Base-by-base conservation (phyloP, 495 filamentous ascomycete species). In the Daldinia caldariorum region DNA sequence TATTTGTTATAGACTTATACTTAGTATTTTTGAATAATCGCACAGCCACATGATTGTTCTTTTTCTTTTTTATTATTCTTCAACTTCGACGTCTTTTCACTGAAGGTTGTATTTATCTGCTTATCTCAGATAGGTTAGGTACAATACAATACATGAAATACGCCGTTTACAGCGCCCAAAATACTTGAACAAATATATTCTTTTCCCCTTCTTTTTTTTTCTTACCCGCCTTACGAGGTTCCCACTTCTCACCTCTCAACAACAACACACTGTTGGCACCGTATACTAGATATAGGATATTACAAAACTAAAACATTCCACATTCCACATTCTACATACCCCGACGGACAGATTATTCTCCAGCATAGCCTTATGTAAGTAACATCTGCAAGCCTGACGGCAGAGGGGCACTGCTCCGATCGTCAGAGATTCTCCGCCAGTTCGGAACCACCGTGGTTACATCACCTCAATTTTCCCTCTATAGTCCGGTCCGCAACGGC, bases 351-450 rank as follows among this genome's bases (percentile, higher is more conserved):
- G 49, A 29, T 41, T 18, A 0, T 18, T 26, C 32, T 66, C 62
- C 38, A 39, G 45, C 68, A 66, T 62, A 66, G 62, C 68, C 68
- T 66, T 66, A 66, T 51, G 62, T 70, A 62, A 66, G 62, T 66
- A 43, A 47, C 22, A 55, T 61, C 58, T 66, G 63, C 63, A 63
- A 31, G 68, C 37, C 37, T 71, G 68, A 71, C 67, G 29, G 58
- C 68, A 71, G 61, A 16, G 37, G 29, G 63, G 68, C 68, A 55
- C 18, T 70, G 67, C 67, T 59, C 56, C 50, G 18, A 58, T 16
- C 26, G 58, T 68, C 20, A 45, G 18, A 57, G 49, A 7, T 63
- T 55, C 26, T 37, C 32, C 32, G 32, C 54, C 26, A 57, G 4
- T 58, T 71, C 69, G 69, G 69, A 56, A 60, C 37, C 18, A 63